These are phyloP conservation scores for Penicillium macrosclerotiorum DNA, from an alignment of 495 filamentous ascomycete genomes.

Conservation along the genomic window DNA sequence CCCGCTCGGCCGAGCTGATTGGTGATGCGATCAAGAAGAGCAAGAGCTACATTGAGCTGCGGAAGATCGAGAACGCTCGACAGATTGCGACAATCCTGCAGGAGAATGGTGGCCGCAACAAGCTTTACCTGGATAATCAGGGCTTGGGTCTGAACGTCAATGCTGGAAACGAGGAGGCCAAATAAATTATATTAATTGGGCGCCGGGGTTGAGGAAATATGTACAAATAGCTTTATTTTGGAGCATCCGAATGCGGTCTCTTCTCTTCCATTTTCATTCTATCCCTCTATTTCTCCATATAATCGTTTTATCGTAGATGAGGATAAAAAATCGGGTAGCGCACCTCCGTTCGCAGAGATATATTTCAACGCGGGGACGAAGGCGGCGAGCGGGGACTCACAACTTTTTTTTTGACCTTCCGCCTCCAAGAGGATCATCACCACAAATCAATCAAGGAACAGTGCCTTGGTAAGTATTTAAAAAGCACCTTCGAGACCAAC, in stretches of 20 bases:
- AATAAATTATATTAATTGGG: constrained; percentile 36
- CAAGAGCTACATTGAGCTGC: constrained; percentile 91
- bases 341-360: constrained; percentile 9
- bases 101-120: constrained; percentile 85
- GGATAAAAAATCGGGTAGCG: too few species aligned
- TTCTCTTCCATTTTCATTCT: constrained; percentile 30
- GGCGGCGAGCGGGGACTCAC: constrained; percentile 30
- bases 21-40: constrained; percentile 99
- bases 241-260: constrained; percentile 39
- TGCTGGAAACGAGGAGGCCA: constrained; percentile 36
- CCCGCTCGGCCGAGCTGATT: constrained; percentile 94
- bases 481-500: neutral
- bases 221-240: constrained; percentile 47
- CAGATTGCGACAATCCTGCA: constrained; percentile 81
- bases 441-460: neutral
- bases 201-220: constrained; percentile 29
- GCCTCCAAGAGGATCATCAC: neutral
- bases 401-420: constrained; percentile 17
- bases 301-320: too few species aligned
- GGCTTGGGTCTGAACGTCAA: constrained; percentile 89
- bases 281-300: too few species aligned
- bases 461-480: neutral
- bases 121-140: constrained; percentile 86
- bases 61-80: constrained; percentile 94
- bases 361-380: constrained; percentile 31